Conservation (phyloP, 768 basidiomycete species). For the Pleurotus sapidus region DNA sequence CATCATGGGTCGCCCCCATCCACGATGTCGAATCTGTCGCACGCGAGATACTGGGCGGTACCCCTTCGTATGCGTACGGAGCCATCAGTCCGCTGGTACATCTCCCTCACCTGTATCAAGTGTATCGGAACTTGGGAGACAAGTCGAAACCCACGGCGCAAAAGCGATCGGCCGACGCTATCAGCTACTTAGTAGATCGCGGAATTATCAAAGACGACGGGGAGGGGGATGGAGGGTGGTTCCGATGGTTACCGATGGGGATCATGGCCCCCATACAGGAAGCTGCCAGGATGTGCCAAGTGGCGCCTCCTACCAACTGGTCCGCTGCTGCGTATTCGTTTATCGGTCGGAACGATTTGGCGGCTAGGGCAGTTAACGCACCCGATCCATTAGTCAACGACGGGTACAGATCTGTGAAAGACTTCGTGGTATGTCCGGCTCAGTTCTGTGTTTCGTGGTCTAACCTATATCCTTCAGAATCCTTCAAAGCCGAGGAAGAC, state of each 20-base stretch:
- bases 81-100: slow-evolving; percentile 54
- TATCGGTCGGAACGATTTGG: slow-evolving; percentile 74
- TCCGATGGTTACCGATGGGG: slow-evolving; percentile 63
- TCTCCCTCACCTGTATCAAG: slow-evolving; percentile 48
- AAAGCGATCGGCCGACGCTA: slow-evolving; percentile 65
- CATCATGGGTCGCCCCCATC: slow-evolving; percentile 64
- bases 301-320: slow-evolving; percentile 76
- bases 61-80: slow-evolving; percentile 61
- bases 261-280: slow-evolving; percentile 80
- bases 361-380: slow-evolving; percentile 51
- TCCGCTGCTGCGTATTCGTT: slow-evolving; percentile 62
- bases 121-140: slow-evolving; percentile 63
- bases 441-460: too few species aligned
- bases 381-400: slow-evolving; percentile 44
- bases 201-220: slow-evolving; percentile 37
- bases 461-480: slow-evolving; percentile 34
- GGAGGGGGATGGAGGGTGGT: slow-evolving; percentile 26
- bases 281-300: slow-evolving; percentile 80
- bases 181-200: slow-evolving; percentile 48
- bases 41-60: slow-evolving; percentile 47
- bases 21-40: slow-evolving; percentile 29
- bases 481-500: slow-evolving; percentile 46
- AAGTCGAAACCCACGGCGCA: slow-evolving; percentile 44
- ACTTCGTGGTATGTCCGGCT: slow-evolving; percentile 46
- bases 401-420: slow-evolving; percentile 56